Evolutionary conservation across 2,329 filamentous ascomycete genomes (phyloP), one percentile per base, ranked within the genome.

Genomic region (Cytospora leucostoma): DNA sequence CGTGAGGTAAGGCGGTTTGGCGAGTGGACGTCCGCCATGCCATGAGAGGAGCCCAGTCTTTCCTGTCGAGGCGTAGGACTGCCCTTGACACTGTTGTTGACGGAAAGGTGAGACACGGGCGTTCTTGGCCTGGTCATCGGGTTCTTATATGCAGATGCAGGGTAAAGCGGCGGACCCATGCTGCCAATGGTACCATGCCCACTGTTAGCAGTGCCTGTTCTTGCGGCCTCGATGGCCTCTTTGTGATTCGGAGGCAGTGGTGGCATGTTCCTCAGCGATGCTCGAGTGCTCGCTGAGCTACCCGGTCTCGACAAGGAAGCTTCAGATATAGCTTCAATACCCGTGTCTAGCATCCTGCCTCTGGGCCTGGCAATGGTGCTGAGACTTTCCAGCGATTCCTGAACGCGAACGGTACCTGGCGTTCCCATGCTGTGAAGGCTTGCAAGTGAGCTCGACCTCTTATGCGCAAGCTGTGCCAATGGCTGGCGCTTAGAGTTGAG

Each of bases 151-250:
- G 89, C 90, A 64, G 92, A 96, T 55, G 93, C 92, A 37, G 93
- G 92, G 70, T 91, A 83, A 50, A 86, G 75, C n/a, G 94, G 94
- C 55, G 94, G 94, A 3, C 90, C 92, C 93, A 97, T 97, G 61
- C 70, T 71, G 59, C 71, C 69, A 27, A 70, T 70, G 19, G 70
- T 75, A 44, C 76, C 78, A 68, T 75, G 78, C 47, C 72, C 72
- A 69, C 80, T 73, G 71, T 82, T 70, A 66, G 82, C 77, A 6
- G 85, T 86, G 27, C 79, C 78, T 34, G 83, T 81, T 66, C 87
- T 88, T 47, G 91, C 92, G 56, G 92, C 91, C 70, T 94, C 89
- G 69, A 97, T 97, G 63, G 84, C 88, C 76, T 95, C 86, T 69
- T 87, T 91, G 74, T 97, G 93, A 73, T 97, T 93, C 13, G 81